Base-by-base conservation (phyloP, 306 rosid species). In the Cucurbita argyrosperma region DNA sequence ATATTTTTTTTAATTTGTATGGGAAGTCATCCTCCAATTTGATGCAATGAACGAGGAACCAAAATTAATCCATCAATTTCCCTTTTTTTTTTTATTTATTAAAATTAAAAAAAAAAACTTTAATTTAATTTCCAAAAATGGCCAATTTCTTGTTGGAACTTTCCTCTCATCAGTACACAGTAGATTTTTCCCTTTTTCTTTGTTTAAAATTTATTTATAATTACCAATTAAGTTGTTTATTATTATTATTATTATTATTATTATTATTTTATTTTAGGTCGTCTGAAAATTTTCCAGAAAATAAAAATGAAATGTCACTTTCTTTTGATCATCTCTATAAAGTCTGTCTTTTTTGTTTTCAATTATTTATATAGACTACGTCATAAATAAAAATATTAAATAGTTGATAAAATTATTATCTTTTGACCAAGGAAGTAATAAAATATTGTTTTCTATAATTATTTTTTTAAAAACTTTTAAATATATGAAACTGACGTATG, bases 1-100 rank as follows among this genome's bases (percentile, higher is more conserved):
- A 38, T 15, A 38, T 0, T 1, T 58, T 21, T 9, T 6, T 62
- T 69, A 15, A 10, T n/a, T 52, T 52, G 64, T 54, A 64, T 55
- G 53, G 62, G 53, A 72, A 72, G 51, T 72, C 76, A 72, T 72
- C 76, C 76, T 54, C 65, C 65, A 72, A 72, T 55, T 65, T 72
- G 63, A 72, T 72, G 51, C 76, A 72, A 37, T 72, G 76, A 72
- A 72, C 60, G 65, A 72, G 50, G 76, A 47, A 45, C 65, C 63
- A 19, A 72, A 53, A 40, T 54, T 72, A 39, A 55, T 54, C 52
- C 50, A 72, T 56, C 40, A 37, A 6, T 68, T 68, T 5, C 2
- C 2, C 5, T 5, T 66, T 66, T 19, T 0, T 67, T 67, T 1
- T 67, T 1, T 19, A 10, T 46, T 19, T 67, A 12, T 46, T 19